Evolutionary conservation across 768 basidiomycete genomes (phyloP).

Genomic region (Lentinula aciculospora): DNA sequence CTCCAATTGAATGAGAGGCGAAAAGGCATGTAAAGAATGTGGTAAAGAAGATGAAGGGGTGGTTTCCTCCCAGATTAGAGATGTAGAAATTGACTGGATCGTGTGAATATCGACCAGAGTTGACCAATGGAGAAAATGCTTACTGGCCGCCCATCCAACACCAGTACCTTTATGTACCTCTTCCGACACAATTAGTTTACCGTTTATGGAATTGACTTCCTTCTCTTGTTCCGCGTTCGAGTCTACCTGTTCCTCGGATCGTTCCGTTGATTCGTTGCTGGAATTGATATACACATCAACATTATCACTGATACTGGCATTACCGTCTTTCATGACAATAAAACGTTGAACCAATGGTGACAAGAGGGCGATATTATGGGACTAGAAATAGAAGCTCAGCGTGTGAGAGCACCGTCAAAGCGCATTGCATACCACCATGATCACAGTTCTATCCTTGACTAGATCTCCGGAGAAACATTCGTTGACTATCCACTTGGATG

Average conservation of each 20-base stretch:
- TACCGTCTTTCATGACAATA: slow-evolving; percentile 35
- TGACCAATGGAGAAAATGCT: slow-evolving; percentile 4
- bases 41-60: slow-evolving; percentile 12
- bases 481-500: slow-evolving; percentile 45
- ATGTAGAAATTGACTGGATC: slow-evolving; percentile 14
- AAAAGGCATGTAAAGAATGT: slow-evolving; percentile 8
- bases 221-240: not conserved
- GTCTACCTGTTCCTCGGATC: not conserved
- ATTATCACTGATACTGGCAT: slow-evolving; percentile 20
- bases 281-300: not conserved
- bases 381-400: slow-evolving; percentile 13
- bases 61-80: slow-evolving; percentile 10
- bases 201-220: slow-evolving; percentile 17
- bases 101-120: not conserved
- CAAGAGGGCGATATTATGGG: slow-evolving; percentile 26
- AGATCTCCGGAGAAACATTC: slow-evolving; percentile 44
- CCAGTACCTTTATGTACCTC: slow-evolving; percentile 35
- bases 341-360: slow-evolving; percentile 21
- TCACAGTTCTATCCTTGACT: slow-evolving; percentile 41
- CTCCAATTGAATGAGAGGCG: slow-evolving; percentile 10
- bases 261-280: not conserved
- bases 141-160: slow-evolving; percentile 33
- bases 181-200: slow-evolving; percentile 41
- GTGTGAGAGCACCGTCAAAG: not conserved
- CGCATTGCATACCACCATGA: slow-evolving; percentile 37